These are phyloP conservation scores for Aspergillus quadrilineatus DNA, from an alignment of 2,329 filamentous ascomycete species.

Conservation along the genomic window DNA sequence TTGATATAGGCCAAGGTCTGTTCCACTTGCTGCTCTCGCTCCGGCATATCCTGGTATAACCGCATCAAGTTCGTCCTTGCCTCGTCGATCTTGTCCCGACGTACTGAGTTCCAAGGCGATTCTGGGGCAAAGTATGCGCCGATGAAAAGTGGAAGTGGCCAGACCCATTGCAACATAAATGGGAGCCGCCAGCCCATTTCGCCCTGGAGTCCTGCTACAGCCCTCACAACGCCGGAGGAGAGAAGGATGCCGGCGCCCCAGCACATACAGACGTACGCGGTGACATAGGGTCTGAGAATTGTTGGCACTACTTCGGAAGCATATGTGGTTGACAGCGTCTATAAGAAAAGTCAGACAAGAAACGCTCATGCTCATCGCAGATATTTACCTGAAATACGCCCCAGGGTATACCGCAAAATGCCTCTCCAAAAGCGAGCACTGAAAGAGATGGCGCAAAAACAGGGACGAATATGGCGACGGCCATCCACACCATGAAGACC, in stretches of 20 bases:
- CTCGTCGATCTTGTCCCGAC: constrained; percentile 7
- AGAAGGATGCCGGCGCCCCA: constrained; percentile 28
- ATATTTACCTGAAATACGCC: constrained; percentile 12
- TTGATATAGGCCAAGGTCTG: constrained; percentile 83
- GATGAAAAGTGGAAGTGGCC: constrained; percentile 25
- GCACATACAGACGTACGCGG: constrained; percentile 29
- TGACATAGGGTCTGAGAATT: constrained; percentile 30
- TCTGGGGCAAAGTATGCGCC: constrained; percentile 32
- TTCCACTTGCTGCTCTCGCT: constrained; percentile 39
- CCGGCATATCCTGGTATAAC: constrained; percentile 3
- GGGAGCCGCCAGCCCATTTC: constrained; percentile 21
- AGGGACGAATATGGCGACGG: constrained; percentile 17
- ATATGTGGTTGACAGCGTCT: constrained; percentile 22
- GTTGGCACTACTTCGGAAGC: constrained; percentile 34
- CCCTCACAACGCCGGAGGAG: constrained; percentile 26
- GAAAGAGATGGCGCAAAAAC: constrained; percentile 14
- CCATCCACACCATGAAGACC: constrained; percentile 15
- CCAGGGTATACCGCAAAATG: constrained; percentile 15
- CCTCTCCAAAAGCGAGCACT: constrained; percentile 9
- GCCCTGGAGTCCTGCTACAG: constrained; percentile 18
- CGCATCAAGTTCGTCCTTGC: constrained; percentile 1
- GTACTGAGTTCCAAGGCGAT: constrained; percentile 32
- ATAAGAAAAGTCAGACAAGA: background rate
- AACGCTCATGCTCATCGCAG: too few relatives aligned
- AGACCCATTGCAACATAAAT: constrained; percentile 22